These are phyloP conservation scores for Volvox carteri DNA, from an alignment of 163 green algal genomes.

Conservation along the genomic window DNA sequence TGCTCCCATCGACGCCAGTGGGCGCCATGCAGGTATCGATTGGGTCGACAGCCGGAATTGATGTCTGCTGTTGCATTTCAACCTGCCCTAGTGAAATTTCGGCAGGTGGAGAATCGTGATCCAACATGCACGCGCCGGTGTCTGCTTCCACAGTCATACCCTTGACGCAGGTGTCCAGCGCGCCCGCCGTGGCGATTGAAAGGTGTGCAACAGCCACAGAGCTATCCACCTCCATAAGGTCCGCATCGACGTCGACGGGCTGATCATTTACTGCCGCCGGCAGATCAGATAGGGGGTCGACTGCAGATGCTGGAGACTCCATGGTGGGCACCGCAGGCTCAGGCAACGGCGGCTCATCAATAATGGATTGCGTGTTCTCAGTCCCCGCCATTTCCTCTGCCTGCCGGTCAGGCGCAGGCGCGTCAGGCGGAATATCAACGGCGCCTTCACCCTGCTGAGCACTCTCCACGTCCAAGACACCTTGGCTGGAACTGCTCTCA, in stretches of 20 bases:
- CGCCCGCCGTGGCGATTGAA: not conserved
- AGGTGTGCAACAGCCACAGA: not conserved
- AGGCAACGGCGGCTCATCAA: not conserved
- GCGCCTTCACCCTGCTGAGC: not conserved
- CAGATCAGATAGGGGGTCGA: not conserved
- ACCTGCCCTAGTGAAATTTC: no score
- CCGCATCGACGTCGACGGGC: not conserved
- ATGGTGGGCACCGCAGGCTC: not conserved
- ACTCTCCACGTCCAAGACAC: no score
- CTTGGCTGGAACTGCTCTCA: no score
- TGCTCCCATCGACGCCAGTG: not conserved
- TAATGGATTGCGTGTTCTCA: not conserved
- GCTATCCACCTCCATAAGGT: constrained; percentile 34
- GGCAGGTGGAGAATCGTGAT: no score
- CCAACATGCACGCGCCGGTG: not conserved
- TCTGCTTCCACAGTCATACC: not conserved
- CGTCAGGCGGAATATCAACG: not conserved
- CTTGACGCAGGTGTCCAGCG: no score
- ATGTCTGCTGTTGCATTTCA: no score
- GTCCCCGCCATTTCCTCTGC: not conserved
- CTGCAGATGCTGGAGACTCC: not conserved
- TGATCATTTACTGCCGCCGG: not conserved
- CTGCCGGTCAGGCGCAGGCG: no score
- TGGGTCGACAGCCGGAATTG: no score
- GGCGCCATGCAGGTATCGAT: no score